These are phyloP conservation scores for Mucor lusitanicus DNA, from an alignment of 371 early-diverging fungal genomes.

Conservation along the genomic window DNA sequence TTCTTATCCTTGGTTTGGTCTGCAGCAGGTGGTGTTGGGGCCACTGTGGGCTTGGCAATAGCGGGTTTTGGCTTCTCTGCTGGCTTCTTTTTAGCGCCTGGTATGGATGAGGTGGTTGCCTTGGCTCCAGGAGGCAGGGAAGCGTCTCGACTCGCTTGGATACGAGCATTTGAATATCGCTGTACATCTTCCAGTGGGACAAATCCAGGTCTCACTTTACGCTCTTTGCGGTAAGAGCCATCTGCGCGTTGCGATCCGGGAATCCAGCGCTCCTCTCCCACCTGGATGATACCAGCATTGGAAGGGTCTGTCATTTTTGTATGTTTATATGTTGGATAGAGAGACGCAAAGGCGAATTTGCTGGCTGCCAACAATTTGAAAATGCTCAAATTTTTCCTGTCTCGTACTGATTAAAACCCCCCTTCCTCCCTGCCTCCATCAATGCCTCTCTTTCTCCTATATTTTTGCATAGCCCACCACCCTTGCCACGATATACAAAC, in stretches of 20 bases:
- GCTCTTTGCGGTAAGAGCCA: conserved; percentile 69
- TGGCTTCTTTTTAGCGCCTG: conserved; percentile 31
- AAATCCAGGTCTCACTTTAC: conserved; percentile 69
- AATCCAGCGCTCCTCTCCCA: conserved; percentile 54
- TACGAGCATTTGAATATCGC: conserved; percentile 57
- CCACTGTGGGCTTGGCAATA: conserved; percentile 18
- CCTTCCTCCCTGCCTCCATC: too few relatives aligned
- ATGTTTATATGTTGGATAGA: background rate
- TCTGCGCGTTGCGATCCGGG: conserved; percentile 69
- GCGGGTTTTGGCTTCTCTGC: conserved; percentile 8
- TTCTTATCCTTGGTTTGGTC: conserved; percentile 21
- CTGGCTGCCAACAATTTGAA: too few relatives aligned
- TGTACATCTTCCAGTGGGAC: conserved; percentile 66
- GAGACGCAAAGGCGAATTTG: background rate
- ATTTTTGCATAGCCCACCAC: background rate
- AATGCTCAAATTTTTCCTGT: background rate
- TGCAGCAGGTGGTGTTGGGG: conserved; percentile 3
- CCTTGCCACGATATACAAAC: background rate
- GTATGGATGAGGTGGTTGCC: conserved; percentile 12
- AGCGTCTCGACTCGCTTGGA: conserved; percentile 5
- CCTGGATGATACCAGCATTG: conserved; percentile 40
- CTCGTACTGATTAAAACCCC: background rate
- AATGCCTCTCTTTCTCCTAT: background rate
- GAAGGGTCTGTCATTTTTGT: conserved; percentile 11
- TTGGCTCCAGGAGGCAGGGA: conserved; percentile 7